Evolutionary conservation across 768 basidiomycete species (phyloP), one percentile per base, ranked within the genome.

Genomic region (Wakefieldia striispora): DNA sequence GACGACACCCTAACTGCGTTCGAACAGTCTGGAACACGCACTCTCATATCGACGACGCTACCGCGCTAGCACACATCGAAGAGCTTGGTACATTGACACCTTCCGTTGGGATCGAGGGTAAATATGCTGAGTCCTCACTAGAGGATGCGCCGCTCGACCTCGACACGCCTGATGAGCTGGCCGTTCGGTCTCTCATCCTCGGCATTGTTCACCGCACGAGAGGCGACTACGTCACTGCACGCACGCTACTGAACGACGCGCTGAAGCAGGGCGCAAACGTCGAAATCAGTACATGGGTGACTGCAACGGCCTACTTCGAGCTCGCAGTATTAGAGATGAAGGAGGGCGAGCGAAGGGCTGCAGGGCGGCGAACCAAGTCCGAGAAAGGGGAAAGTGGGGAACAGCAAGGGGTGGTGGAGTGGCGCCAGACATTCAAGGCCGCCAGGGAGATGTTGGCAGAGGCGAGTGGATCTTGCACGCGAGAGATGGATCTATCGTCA

Each of bases 21-120:
- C 14, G 48, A 2, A 40, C 47, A 88, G 87, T 91, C 67, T 91
- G 89, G 88, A 91, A 91, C 59, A 83, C 76, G 1, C 84, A 89
- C 60, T 64, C 77, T n/a, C 79, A 86, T 4, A 76, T 88, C 38
- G 70, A 74, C 7, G 67, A 72, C 16, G 65, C 66, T 2, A 74
- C 81, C 12, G 85, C 86, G 0, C 61, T 76, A 52, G 75, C 74
- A 0, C 86, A 88, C 51, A 81, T 91, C 46, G 56, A 68, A n/a
- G 77, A 79, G 26, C 74, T 84, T 52, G 58, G 72, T 13, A 54
- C 69, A 1, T 64, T 87, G 20, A 73, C 79, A 1, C 85, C 86
- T 0, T 65, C 70, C 1, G 57, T 74, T 11, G 55, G 31, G 9
- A 65, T 77, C 38, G 57, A 58, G 51, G 65, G 60, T 33, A 66